Conservation (phyloP, 768 basidiomycete genomes). For the Punctularia strigosozonata region DNA sequence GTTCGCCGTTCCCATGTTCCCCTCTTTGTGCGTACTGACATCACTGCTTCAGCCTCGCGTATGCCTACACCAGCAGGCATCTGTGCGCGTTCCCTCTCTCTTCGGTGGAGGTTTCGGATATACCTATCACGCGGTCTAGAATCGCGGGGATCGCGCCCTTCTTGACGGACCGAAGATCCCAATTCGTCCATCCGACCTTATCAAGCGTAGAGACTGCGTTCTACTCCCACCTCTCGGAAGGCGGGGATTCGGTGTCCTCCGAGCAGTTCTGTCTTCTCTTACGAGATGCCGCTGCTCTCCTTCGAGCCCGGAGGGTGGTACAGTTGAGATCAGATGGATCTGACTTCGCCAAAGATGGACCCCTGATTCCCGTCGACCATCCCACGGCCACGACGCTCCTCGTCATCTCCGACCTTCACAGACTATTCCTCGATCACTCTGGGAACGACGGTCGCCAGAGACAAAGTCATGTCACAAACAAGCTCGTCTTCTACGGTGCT, state of each 20-base stretch:
- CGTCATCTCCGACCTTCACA: too few species aligned
- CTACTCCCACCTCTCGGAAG: constrained; percentile 53
- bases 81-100: constrained; percentile 49
- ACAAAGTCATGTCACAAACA: too few species aligned
- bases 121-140: constrained; percentile 31
- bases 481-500: too few species aligned
- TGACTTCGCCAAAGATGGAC: too few species aligned
- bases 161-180: constrained; percentile 47
- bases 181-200: constrained; percentile 36
- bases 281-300: constrained; percentile 37
- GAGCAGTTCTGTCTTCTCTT: constrained; percentile 41
- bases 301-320: constrained; percentile 31
- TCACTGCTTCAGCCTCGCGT: constrained; percentile 50
- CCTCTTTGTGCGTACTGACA: neutral
- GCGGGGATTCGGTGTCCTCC: constrained; percentile 28
- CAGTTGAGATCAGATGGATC: too few species aligned
- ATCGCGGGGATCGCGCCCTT: constrained; percentile 53
- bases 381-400: too few species aligned
- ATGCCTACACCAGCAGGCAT: constrained; percentile 54
- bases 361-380: too few species aligned
- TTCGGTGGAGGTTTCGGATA: constrained; percentile 28
- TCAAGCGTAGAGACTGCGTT: constrained; percentile 45
- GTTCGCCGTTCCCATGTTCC: neutral
- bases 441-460: too few species aligned
- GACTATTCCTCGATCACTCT: too few species aligned